Base-by-base conservation (phyloP, 176 grass and related monocot genomes). In the Echinochloa phyllopogon region DNA sequence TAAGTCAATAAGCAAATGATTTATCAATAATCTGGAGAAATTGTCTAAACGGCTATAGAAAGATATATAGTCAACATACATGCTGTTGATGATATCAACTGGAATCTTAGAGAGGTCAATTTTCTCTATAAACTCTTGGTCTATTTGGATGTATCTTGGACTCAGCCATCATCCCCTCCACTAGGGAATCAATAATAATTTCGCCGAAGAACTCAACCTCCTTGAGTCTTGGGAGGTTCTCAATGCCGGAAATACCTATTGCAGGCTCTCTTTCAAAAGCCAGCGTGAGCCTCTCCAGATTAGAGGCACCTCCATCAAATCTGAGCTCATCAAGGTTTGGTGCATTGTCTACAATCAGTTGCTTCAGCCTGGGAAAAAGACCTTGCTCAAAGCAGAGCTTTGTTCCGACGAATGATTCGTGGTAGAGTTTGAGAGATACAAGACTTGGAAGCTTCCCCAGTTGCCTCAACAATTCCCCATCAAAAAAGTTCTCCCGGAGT, bases 261-360 rank as follows among this genome's bases (percentile, higher is more conserved):
- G 2, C 0, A 14, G 17, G 67, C 40, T 8, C 17, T 15, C 24
- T 59, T 2, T 1, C 0, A 45, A 82, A 82, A 48, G 40, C 23
- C 39, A 82, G 18, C 3, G 80, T 82, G 10, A 82, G 67, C 5
- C 52, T 82, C 67, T 82, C 53, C 1, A 82, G 80, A n/a, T 72
- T n/a, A 38, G 11, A 0, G 18, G 80, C 41, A 37, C 68, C 80
- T 44, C 80, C 68, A 1, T 1, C 11, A 58, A 83, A 83, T 8
- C 80, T 47, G 41, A 83, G 80, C 53, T 73, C 68, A 33, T 73
- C 53, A 15, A 83, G 53, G 0, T 72, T 6, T 4, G 43, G 17
- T 29, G 14, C 6, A 38, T 61, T 73, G 44, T 83, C 80, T 36
- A 83, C 27, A 18, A 62, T 21, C 15, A 83, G 27, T 2, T 83